phyloP scores from a whole-genome alignment of 2,329 filamentous ascomycete species.

The Phoma herbarum region DNA sequence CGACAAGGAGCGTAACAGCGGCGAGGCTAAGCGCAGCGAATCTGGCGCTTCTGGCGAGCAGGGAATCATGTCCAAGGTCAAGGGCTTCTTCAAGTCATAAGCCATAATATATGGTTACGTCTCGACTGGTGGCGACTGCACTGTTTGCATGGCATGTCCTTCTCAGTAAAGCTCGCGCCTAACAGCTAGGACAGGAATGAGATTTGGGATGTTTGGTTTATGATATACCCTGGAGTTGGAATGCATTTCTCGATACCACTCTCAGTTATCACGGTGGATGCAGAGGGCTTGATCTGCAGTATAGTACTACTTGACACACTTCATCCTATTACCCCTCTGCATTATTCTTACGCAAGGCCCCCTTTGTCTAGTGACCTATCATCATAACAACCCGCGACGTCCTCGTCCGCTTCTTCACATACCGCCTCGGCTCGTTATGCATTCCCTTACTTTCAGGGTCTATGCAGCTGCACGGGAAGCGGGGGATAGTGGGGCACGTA shows the following conservation, averaged over 20 bases:
- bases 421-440: neutral
- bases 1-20: constrained; percentile 47
- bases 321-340: constrained; percentile 3
- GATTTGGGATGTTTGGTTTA: constrained; percentile 13
- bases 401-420: neutral
- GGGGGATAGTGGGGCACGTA: constrained; percentile 9
- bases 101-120: neutral
- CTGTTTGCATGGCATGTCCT: neutral
- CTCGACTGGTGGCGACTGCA: neutral
- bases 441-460: constrained; percentile 4
- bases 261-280: constrained; percentile 8
- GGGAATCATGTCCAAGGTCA: constrained; percentile 62
- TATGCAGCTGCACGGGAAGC: too few relatives aligned
- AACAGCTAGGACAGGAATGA: neutral
- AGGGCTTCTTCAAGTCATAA: constrained; percentile 58
- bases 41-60: constrained; percentile 28
- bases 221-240: constrained; percentile 22
- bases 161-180: neutral
- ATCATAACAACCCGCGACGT: neutral
- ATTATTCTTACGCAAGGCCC: neutral
- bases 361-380: too few relatives aligned
- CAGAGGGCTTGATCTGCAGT: neutral
- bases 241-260: constrained; percentile 20
- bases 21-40: constrained; percentile 42
- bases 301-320: neutral